Conservation (phyloP, 495 filamentous ascomycete genomes). For the Annulohypoxylon nitens region DNA sequence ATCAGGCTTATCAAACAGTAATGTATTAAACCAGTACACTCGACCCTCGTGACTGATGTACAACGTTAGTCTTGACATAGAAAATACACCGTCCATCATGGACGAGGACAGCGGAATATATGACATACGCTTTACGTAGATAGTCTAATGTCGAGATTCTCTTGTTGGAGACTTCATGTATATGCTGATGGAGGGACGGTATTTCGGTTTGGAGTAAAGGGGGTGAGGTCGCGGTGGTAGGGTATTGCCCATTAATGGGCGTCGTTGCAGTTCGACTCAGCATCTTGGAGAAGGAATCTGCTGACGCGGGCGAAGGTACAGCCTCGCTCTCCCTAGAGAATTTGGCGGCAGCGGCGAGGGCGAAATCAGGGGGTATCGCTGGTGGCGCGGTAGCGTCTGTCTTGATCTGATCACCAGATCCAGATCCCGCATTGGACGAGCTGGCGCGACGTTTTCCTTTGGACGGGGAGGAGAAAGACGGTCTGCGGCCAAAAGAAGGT, state of each 20-base stretch:
- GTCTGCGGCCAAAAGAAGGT: conserved; percentile 59
- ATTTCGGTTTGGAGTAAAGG: conserved; percentile 55
- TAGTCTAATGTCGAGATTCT: conserved; percentile 97
- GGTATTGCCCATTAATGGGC: conserved; percentile 47
- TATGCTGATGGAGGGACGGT: conserved; percentile 75
- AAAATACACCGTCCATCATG: not conserved
- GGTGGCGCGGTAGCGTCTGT: conserved; percentile 56
- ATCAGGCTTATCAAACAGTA: conserved; percentile 88
- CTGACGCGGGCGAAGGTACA: conserved; percentile 51
- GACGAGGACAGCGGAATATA: conserved; percentile 7
- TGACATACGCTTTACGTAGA: conserved; percentile 84
- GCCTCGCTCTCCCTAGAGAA: conserved; percentile 52
- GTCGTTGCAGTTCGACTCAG: conserved; percentile 56
- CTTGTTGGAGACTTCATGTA: conserved; percentile 90
- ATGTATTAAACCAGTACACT: conserved; percentile 97
- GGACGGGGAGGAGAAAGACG: conserved; percentile 57
- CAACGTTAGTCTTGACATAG: conserved; percentile 35
- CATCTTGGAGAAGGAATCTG: conserved; percentile 61
- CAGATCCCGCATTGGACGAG: conserved; percentile 52
- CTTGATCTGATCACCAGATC: conserved; percentile 44
- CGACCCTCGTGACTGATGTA: conserved; percentile 85
- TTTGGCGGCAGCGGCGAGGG: conserved; percentile 57
- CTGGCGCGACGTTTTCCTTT: conserved; percentile 56
- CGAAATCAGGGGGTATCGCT: conserved; percentile 55
- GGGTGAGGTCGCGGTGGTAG: conserved; percentile 50